phyloP scores from a whole-genome alignment of 495 filamentous ascomycete species.

The Niebla homalea region DNA sequence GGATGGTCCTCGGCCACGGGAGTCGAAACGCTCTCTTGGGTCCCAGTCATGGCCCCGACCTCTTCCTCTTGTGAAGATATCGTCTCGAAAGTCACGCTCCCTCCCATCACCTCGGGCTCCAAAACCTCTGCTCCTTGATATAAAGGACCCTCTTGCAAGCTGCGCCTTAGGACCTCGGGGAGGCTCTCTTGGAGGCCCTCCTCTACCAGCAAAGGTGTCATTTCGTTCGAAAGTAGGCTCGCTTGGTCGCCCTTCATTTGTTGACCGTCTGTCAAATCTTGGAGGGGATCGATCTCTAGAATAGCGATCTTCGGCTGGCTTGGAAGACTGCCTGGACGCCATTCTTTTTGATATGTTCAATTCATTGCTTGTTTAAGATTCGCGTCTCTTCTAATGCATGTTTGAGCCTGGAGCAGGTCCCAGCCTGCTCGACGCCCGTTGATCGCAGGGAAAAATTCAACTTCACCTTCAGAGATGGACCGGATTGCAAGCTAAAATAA shows the following conservation, averaged over 20 bases:
- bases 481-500: too few species aligned
- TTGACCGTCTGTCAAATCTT: conserved; percentile 35
- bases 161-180: conserved; percentile 60
- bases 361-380: too few species aligned
- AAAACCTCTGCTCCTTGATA: conserved; percentile 35
- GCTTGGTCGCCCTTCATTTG: conserved; percentile 35
- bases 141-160: conserved; percentile 44
- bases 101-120: conserved; percentile 28
- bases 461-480: too few species aligned
- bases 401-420: too few species aligned
- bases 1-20: conserved; percentile 18
- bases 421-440: too few species aligned
- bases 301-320: conserved; percentile 28
- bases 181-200: conserved; percentile 35
- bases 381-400: too few species aligned
- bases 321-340: conserved; percentile 21
- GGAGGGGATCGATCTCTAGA: conserved; percentile 45
- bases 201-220: conserved; percentile 33
- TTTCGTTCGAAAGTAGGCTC: conserved; percentile 32
- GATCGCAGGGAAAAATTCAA: too few species aligned
- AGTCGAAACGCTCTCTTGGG: conserved; percentile 19
- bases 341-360: neutral
- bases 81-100: conserved; percentile 35
- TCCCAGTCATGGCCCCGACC: conserved; percentile 22
- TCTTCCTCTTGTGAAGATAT: conserved; percentile 22